A percentile compares a stretch with the other conserved stretches of the same genome.
These are phyloP conservation scores for Fagopyrum homotropicum DNA, from an alignment of 148 eudicot species.

Conservation along the genomic window DNA sequence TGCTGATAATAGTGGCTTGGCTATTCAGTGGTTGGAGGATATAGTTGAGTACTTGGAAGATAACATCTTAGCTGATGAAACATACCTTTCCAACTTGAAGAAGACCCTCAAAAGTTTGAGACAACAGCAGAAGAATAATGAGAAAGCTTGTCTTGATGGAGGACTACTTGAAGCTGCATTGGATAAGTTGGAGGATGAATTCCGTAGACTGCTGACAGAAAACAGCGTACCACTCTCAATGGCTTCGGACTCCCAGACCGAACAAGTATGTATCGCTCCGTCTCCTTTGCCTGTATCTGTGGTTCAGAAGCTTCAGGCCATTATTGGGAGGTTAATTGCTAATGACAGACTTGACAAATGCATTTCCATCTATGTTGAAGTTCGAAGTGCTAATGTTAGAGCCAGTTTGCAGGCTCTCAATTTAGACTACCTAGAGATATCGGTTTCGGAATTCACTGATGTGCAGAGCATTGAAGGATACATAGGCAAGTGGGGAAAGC, in stretches of 20 bases:
- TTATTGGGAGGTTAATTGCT: conserved; percentile 57
- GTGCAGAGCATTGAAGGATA: conserved; percentile 75
- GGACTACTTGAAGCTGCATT: conserved; percentile 60
- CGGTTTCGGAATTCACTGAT: conserved; percentile 56
- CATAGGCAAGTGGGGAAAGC: conserved; percentile 70
- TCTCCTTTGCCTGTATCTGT: conserved; percentile 69
- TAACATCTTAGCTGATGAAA: conserved; percentile 56
- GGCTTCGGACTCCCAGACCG: conserved; percentile 38
- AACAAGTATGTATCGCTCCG: conserved; percentile 61
- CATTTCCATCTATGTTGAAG: conserved; percentile 64
- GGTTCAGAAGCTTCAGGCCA: conserved; percentile 73
- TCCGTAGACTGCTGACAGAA: conserved; percentile 45
- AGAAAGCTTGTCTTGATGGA: conserved; percentile 57
- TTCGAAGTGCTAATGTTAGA: conserved; percentile 63
- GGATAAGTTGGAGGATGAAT: conserved; percentile 55
- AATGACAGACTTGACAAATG: conserved; percentile 63
- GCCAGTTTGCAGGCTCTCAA: conserved; percentile 67
- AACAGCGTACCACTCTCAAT: conserved; percentile 69
- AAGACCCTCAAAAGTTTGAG: conserved; percentile 41
- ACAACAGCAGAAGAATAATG: conserved; percentile 34
- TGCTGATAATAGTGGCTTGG: conserved; percentile 74
- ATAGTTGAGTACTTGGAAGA: conserved; percentile 80
- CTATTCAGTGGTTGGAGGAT: conserved; percentile 83
- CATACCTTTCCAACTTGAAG: conserved; percentile 44
- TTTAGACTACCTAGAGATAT: conserved; percentile 72